Evolutionary conservation across 2,329 filamentous ascomycete genomes (phyloP).

Genomic region (Metarhizium sp.): DNA sequence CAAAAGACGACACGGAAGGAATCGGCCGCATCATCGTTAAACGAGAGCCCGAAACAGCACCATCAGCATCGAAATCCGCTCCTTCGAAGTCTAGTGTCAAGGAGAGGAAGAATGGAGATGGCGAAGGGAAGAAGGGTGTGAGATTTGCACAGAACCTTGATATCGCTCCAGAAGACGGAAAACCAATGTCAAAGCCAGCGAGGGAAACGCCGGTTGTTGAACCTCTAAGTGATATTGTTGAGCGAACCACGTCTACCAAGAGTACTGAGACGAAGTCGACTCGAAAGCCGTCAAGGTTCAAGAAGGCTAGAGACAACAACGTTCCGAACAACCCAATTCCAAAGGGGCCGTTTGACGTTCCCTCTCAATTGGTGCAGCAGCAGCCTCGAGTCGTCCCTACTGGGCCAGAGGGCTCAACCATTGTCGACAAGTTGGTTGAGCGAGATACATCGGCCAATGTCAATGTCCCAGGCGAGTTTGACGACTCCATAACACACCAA

Average conservation of each 20-base stretch:
- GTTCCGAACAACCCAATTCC: constrained; percentile 14
- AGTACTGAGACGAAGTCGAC: constrained; percentile 20
- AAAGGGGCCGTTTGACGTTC: constrained; percentile 35
- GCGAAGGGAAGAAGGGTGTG: constrained; percentile 55
- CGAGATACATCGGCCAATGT: constrained; percentile 28
- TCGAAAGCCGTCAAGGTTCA: constrained; percentile 42
- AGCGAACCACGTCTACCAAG: constrained; percentile 27
- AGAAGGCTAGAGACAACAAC: constrained; percentile 25
- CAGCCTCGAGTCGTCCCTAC: constrained; percentile 30
- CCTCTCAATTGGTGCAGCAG: constrained; percentile 28
- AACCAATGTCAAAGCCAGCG: constrained; percentile 8
- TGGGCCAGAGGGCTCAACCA: constrained; percentile 41
- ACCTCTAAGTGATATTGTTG: constrained; percentile 44
- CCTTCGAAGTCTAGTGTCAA: constrained; percentile 25
- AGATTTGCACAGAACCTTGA: constrained; percentile 71
- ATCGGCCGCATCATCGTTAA: constrained; percentile 49
- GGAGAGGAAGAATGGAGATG: constrained; percentile 14
- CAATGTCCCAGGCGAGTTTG: constrained; percentile 53
- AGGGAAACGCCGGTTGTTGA: constrained; percentile 28
- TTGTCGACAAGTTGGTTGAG: constrained; percentile 53
- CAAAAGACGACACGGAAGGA: constrained; percentile 34
- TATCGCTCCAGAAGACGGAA: constrained; percentile 41
- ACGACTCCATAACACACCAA: constrained; percentile 59
- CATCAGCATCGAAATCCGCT: constrained; percentile 10
- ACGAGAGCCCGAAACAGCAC: constrained; percentile 9